Base-by-base conservation (phyloP, 2,329 filamentous ascomycete species). In the Fusarium beomiforme region DNA sequence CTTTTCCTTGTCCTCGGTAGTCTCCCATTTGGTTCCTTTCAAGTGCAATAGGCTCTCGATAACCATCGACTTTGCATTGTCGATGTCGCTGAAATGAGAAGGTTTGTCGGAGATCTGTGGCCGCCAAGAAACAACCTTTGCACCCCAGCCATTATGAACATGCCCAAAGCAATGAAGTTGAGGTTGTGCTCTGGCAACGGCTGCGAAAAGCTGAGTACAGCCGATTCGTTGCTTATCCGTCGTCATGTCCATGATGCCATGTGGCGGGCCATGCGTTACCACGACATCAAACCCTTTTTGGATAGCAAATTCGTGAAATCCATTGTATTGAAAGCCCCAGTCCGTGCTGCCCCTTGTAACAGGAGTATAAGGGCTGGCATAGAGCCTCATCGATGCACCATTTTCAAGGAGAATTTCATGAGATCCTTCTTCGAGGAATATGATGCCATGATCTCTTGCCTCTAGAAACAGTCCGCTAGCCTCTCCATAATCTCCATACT, bases 61-160 rank as follows among this genome's bases (percentile, higher is more conserved):
- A 0, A 82, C 44, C 1, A 57, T 13, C 0, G 85, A 86, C 5
- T 71, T 72, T 0, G 78, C 80, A 50, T 88, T 83, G 54, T 88
- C 83, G 23, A 88, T 85, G 47, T 83, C 83, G 0, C 79, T 83
- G 24, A 87, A 82, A 72, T 87, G 83, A 0, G 83, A 83, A 6
- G 83, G 82, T 0, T 33, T 55, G 2, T 78, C 71, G 1, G 63
- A 70, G 5, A 75, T 65, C 11, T 23, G 34, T 0, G 55, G 36
- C 4, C 82, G 75, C 88, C 87, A 90, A 5, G 79, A 79, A 1
- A 88, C 81, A 3, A 85, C 24, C 59, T 83, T 85, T 0, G 83
- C 79, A 10, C 78, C 81, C 81, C 79, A 82, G 7, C 73, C 67
- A 3, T 69, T 39, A 36, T 81, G 78, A 0, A 79, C 75, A 47